Evolutionary conservation across 2,329 filamentous ascomycete genomes (phyloP).

Genomic region (Geosmithia flava): DNA sequence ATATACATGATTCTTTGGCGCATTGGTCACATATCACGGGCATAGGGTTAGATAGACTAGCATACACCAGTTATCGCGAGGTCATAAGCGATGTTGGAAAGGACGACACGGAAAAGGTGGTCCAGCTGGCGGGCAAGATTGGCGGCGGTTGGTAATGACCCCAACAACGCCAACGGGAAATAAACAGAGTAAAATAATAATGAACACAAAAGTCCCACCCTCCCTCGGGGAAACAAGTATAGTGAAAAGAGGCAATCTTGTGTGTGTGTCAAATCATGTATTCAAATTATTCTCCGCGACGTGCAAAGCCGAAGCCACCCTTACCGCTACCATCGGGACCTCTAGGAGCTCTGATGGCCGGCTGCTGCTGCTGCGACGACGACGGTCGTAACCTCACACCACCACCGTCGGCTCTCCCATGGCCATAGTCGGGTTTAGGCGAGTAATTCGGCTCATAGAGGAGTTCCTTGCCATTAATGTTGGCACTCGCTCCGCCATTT

Average conservation of each 20-base stretch:
- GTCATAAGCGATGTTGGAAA: slow-evolving; percentile 95
- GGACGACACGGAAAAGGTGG: slow-evolving; percentile 68
- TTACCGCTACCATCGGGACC: slow-evolving; percentile 68
- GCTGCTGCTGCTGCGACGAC: slow-evolving; percentile 38
- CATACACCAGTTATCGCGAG: slow-evolving; percentile 78
- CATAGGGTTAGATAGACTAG: slow-evolving; percentile 58
- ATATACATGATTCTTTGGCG: slow-evolving; percentile 55
- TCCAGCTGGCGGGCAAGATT: slow-evolving; percentile 79
- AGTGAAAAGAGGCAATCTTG: no score
- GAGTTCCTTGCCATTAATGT: slow-evolving; percentile 33
- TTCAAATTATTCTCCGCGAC: slow-evolving; percentile 36
- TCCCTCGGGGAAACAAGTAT: no score
- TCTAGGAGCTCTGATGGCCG: slow-evolving; percentile 60
- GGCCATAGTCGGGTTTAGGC: slow-evolving; percentile 45
- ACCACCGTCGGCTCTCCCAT: slow-evolving; percentile 25
- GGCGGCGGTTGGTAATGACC: slow-evolving; percentile 75
- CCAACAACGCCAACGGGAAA: no score
- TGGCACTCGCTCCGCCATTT: slow-evolving; percentile 14
- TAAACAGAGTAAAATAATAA: no score
- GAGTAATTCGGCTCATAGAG: slow-evolving; percentile 68
- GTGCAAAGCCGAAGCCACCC: slow-evolving; percentile 66
- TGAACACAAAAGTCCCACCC: no score
- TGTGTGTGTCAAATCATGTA: no score
- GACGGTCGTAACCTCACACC: slow-evolving; percentile 16
- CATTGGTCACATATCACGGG: slow-evolving; percentile 68